Evolutionary conservation across 2,329 filamentous ascomycete genomes (phyloP), one percentile per base, ranked within the genome.

Genomic region (Venturia carpophila): DNA sequence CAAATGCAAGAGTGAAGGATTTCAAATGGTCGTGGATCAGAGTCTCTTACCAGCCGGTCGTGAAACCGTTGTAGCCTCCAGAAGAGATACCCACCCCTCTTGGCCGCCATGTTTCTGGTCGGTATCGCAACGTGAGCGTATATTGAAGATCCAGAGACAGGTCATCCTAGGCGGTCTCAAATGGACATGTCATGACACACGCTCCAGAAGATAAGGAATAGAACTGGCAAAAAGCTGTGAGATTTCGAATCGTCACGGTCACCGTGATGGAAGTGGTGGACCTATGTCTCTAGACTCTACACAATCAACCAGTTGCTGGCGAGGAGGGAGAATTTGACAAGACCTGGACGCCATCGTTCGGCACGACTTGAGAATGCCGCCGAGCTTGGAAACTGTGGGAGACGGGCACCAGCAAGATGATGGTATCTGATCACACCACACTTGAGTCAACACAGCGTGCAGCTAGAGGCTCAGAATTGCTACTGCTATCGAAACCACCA

Each of bases 401-500:
- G 52, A 37, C 52, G 52, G 52, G 30, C 52, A 58, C 52, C 52
- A 58, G 52, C 52, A 27, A 52, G 47, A 58, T 58, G 52, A 58
- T 58, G 52, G 52, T 58, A 58, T 58, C 52, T 34, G 52, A 58
- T 58, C 52, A 58, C 52, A 58, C 52, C 27, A 58, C 52, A 58
- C 37, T 58, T 58, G 52, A 58, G 52, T 37, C 52, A 37, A 58
- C 52, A 58, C 30, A 58, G 30, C 52, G 52, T 58, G 52, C 52
- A 58, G 52, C 52, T 58, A 58, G 37, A 58, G 9, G 52, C 52
- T 58, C 52, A 58, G 52, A 58, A 42, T 61, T 63, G 47, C 62
- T 63, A 63, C 62, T 64, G 47, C 63, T 64, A 64, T 52, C 37
- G 52, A 39, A 62, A 63, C 65, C 69, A 69, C 72, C 52, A 68